A percentile compares a stretch with the other conserved stretches of the same genome.
phyloP scores from a whole-genome alignment of 805 yeast species.

The Cyberlindnera galapagoensis region DNA sequence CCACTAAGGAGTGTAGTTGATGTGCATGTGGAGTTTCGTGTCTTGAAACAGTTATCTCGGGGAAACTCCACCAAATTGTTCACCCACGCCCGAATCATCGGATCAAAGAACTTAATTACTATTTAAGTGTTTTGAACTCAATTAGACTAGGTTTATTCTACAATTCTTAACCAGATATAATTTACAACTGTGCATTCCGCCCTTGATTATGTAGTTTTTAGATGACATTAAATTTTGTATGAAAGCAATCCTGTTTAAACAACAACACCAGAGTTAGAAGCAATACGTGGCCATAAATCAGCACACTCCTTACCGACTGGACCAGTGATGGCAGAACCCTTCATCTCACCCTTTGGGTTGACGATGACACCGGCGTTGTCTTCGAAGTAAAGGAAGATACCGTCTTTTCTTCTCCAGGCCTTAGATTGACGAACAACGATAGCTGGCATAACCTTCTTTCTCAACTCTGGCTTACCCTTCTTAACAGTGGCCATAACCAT shows the following conservation, averaged over 20 bases:
- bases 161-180: conserved; percentile 7
- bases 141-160: too few species aligned
- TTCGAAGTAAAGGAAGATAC: conserved; percentile 98
- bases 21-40: neutral
- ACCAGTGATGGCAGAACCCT: conserved; percentile 99
- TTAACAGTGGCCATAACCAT: conserved; percentile 99
- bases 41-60: too few species aligned
- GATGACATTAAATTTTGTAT: conserved; percentile 24
- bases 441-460: conserved; percentile 99
- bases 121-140: too few species aligned
- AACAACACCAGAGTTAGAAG: conserved; percentile 99
- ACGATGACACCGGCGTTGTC: conserved; percentile 99
- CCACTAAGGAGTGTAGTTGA: conserved; percentile 1
- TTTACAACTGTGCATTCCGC: conserved; percentile 20
- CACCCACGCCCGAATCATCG: too few species aligned
- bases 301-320: conserved; percentile 99
- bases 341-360: conserved; percentile 99
- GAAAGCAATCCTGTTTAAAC: conserved; percentile 46
- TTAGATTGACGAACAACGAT: conserved; percentile 98
- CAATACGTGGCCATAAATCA: conserved; percentile 99
- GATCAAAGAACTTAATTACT: too few species aligned
- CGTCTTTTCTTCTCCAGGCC: conserved; percentile 99
- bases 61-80: too few species aligned
- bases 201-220: conserved; percentile 18
- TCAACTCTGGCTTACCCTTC: conserved; percentile 99